Evolutionary conservation across 148 eudicot genomes (phyloP).

Genomic region (Chenopodium formosanum): DNA sequence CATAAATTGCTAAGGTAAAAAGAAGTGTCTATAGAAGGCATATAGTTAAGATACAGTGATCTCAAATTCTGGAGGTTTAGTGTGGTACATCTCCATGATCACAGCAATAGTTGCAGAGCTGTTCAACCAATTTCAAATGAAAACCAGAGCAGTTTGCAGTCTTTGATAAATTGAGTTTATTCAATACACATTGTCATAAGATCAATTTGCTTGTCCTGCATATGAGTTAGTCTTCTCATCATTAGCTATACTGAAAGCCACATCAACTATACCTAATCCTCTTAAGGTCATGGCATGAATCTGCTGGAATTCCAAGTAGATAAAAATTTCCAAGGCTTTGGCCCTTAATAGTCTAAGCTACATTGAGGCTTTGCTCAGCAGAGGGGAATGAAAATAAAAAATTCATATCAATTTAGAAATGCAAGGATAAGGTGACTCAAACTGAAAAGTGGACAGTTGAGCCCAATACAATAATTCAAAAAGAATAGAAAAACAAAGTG

Average conservation of each 20-base stretch:
- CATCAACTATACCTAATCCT: neutral
- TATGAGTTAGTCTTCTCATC: neutral
- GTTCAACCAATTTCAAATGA: no score
- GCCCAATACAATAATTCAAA: neutral
- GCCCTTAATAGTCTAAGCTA: neutral
- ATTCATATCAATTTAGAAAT: neutral
- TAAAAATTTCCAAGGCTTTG: neutral
- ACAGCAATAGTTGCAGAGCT: no score
- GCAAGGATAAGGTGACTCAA: neutral
- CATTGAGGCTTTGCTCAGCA: neutral
- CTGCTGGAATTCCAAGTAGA: neutral
- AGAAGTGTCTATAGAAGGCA: neutral
- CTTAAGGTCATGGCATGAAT: no score
- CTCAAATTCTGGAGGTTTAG: no score
- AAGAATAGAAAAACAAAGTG: neutral
- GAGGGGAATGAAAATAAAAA: neutral
- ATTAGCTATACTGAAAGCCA: neutral
- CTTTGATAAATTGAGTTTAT: no score
- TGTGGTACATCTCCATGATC: no score
- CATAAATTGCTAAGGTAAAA: no score
- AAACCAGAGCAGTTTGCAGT: no score
- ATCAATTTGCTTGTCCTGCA: neutral
- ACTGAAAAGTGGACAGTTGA: neutral
- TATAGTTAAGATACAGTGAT: no score
- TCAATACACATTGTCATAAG: neutral